A percentile compares a stretch with the other conserved stretches of the same genome.
phyloP scores from a whole-genome alignment of 352 stramenopile species.

The Globisporangium heterothallicum region DNA sequence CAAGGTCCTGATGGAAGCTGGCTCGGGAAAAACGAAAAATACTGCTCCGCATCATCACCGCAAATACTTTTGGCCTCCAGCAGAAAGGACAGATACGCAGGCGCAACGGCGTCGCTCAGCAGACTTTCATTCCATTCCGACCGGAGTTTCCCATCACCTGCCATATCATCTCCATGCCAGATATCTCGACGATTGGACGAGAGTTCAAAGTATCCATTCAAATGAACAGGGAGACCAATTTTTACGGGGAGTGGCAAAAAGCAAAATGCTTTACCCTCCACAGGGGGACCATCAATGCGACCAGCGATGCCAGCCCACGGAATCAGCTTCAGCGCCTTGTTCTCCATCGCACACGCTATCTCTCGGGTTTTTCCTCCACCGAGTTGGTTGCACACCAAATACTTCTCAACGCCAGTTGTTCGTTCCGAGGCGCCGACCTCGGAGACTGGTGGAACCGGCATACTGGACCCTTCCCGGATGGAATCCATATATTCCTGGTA shows the following conservation, averaged over 20 bases:
- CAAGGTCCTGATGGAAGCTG: constrained; percentile 46
- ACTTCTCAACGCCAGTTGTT: constrained; percentile 26
- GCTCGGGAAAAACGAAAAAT: constrained; percentile 49
- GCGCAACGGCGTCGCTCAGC: constrained; percentile 65
- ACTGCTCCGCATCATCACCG: constrained; percentile 28
- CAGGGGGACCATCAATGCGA: constrained; percentile 38
- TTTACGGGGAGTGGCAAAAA: constrained; percentile 90
- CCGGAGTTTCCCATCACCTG: constrained; percentile 67
- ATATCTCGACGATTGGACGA: constrained; percentile 84
- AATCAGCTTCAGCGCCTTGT: constrained; percentile 81
- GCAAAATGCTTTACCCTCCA: constrained; percentile 83
- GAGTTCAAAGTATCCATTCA: constrained; percentile 94
- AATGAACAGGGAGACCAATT: constrained; percentile 83
- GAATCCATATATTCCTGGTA: constrained; percentile 5
- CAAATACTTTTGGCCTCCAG: constrained; percentile 40
- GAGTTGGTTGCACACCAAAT: constrained; percentile 87
- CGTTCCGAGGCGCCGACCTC: background rate
- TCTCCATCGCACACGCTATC: constrained; percentile 67
- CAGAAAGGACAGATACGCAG: constrained; percentile 68
- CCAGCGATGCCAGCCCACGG: constrained; percentile 84
- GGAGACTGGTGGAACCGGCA: no score
- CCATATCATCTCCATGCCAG: constrained; percentile 80
- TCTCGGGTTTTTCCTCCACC: constrained; percentile 69
- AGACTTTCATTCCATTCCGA: constrained; percentile 75
- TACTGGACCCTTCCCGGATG: background rate